Evolutionary conservation across 805 yeast species (phyloP).

Genomic region (Kockiozyma suomiensis): DNA sequence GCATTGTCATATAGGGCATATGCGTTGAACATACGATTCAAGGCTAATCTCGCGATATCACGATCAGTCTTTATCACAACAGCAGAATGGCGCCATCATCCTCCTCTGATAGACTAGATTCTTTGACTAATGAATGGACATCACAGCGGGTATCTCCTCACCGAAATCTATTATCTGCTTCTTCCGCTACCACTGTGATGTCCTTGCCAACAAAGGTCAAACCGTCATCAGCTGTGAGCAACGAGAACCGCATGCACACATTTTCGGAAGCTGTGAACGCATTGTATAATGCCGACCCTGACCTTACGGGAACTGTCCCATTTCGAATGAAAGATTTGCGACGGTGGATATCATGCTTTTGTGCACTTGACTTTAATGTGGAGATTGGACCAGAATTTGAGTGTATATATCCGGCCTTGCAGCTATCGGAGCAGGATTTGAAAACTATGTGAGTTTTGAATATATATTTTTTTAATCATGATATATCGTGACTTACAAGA

Average conservation of each 20-base stretch:
- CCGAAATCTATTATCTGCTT: neutral
- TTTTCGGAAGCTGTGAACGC: constrained; percentile 23
- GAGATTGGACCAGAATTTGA: constrained; percentile 33
- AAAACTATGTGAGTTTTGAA: constrained; percentile 24
- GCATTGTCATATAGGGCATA: neutral
- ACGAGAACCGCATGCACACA: constrained; percentile 6
- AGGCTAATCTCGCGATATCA: neutral
- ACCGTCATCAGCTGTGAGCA: neutral
- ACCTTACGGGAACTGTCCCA: constrained; percentile 11
- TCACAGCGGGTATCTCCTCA: neutral
- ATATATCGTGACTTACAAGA: neutral
- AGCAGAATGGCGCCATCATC: neutral
- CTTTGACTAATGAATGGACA: neutral
- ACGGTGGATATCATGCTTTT: constrained; percentile 29
- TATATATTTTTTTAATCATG: neutral
- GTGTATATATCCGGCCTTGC: constrained; percentile 28
- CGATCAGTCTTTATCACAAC: neutral
- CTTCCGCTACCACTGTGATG: neutral
- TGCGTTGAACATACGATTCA: neutral
- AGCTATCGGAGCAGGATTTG: constrained; percentile 27
- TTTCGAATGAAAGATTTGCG: constrained; percentile 13
- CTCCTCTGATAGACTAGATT: neutral
- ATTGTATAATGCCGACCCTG: constrained; percentile 9
- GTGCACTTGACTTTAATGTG: constrained; percentile 31
- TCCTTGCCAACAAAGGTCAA: neutral